A percentile compares a stretch with the other conserved stretches of the same genome.
Evolutionary conservation across 305 asterid genomes (phyloP).

Genomic region (Petunia hybrid): DNA sequence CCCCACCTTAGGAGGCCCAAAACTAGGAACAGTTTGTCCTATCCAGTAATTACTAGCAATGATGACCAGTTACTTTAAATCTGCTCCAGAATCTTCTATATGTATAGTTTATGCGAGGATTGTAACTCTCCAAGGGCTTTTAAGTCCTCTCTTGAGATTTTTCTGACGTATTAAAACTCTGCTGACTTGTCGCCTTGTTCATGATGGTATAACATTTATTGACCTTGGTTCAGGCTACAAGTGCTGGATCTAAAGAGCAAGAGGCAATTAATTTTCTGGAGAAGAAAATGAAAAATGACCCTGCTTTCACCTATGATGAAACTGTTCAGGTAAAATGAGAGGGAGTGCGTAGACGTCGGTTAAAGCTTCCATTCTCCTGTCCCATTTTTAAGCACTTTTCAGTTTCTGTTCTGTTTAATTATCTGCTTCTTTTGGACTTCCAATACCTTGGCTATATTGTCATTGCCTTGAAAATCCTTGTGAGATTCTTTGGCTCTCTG

Average conservation of each 20-base stretch:
- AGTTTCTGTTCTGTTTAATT: not conserved
- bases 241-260: slow-evolving; percentile 98
- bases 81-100: not conserved
- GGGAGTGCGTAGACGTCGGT: slow-evolving; percentile 12
- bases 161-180: not conserved
- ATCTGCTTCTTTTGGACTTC: not conserved
- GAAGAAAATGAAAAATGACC: slow-evolving; percentile 97
- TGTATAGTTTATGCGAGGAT: not conserved
- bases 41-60: not conserved
- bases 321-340: slow-evolving; percentile 85
- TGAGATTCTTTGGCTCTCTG: not conserved
- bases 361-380: not conserved
- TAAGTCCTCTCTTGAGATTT: not conserved
- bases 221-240: slow-evolving; percentile 78
- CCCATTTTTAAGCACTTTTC: not conserved
- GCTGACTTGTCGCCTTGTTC: not conserved
- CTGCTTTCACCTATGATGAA: slow-evolving; percentile 91
- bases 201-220: slow-evolving; percentile 31
- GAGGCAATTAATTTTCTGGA: slow-evolving; percentile 96
- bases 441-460: not conserved
- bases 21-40: not conserved
- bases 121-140: not conserved
- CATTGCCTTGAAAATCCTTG: not conserved
- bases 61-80: not conserved
- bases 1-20: not conserved